Evolutionary conservation across 441 rosid species (phyloP), one percentile per base, ranked within the genome.

Genomic region (Lagerstroemia fauriei): DNA sequence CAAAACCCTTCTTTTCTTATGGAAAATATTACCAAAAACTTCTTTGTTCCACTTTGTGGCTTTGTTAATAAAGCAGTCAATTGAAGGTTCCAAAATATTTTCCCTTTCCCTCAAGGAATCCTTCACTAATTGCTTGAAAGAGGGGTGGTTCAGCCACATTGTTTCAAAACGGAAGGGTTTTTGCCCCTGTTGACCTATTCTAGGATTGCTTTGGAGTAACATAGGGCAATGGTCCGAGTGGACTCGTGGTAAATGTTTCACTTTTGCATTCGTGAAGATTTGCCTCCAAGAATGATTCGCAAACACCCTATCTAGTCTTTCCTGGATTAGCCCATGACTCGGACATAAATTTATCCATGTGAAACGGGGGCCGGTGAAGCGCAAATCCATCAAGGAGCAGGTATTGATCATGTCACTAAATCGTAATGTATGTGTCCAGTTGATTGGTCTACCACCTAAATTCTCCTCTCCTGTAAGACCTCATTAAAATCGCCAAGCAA

Each of bases 161-260:
- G 20, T 31, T 32, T 70, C 73, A 1, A 70, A 20, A 0, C 73
- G 7, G 14, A 70, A 70, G 2, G 73, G 73, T 4, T 16, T 7
- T 7, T 0, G 11, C 5, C 8, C 2, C 1, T 2, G 22, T 7
- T 7, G 10, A 4, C 27, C 9, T 10, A 0, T 7, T 38, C 29
- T 24, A n/a, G 66, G 66, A 31, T 61, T 61, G 7, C 1, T 3
- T 1, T 9, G 8, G 11, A 61, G 29, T 7, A 24, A 7, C 1
- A 61, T 9, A 0, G 31, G 66, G 29, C 11, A 24, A 61, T 61
- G 66, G 12, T 61, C 31, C 1, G 29, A 61, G 29, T 61, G 29
- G 1, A n/a, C 29, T 24, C 66, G 11, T 4, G 66, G 29, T 9
- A 61, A 9, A 8, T 61, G 29, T 6, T 1, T n/a, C 27, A 61